A percentile compares a stretch with the other conserved stretches of the same genome.
Conservation (phyloP, 305 asterid genomes). For the Fraxinus angustifolia region DNA sequence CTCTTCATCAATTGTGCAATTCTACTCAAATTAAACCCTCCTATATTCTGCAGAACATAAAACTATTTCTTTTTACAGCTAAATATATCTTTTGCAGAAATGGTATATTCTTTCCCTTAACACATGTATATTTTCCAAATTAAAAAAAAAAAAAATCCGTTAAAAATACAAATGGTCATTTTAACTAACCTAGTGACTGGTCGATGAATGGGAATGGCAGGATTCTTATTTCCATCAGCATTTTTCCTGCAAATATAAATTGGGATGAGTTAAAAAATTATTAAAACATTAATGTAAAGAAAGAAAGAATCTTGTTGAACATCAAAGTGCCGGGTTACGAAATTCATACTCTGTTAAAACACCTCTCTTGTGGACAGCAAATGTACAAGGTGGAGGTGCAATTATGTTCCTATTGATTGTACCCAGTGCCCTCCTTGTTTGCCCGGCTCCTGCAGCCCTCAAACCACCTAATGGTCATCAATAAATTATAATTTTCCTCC, state of each 20-base stretch:
- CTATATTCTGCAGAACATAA: no score
- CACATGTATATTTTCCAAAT: neutral
- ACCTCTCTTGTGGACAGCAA: constrained; percentile 59
- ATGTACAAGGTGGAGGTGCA: constrained; percentile 43
- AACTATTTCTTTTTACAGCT: no score
- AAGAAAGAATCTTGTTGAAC: neutral
- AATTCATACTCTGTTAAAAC: constrained; percentile 48
- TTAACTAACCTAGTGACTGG: constrained; percentile 77
- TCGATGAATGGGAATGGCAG: constrained; percentile 50
- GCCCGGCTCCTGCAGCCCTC: constrained; percentile 45
- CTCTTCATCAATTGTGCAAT: neutral
- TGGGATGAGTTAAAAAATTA: neutral
- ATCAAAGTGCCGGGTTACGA: constrained; percentile 13
- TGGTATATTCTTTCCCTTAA: neutral
- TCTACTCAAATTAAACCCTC: neutral
- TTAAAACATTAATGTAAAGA: neutral
- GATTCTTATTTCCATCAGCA: constrained; percentile 36
- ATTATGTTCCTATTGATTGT: constrained; percentile 58
- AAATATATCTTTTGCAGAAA: neutral
- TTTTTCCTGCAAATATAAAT: constrained; percentile 40
- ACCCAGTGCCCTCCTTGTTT: constrained; percentile 68
- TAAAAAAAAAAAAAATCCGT: neutral
- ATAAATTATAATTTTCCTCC: neutral
- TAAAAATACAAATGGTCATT: neutral
- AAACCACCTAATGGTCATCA: constrained; percentile 34